Evolutionary conservation across 768 basidiomycete genomes (phyloP).

Genomic region (Leccinum subtestaceum): DNA sequence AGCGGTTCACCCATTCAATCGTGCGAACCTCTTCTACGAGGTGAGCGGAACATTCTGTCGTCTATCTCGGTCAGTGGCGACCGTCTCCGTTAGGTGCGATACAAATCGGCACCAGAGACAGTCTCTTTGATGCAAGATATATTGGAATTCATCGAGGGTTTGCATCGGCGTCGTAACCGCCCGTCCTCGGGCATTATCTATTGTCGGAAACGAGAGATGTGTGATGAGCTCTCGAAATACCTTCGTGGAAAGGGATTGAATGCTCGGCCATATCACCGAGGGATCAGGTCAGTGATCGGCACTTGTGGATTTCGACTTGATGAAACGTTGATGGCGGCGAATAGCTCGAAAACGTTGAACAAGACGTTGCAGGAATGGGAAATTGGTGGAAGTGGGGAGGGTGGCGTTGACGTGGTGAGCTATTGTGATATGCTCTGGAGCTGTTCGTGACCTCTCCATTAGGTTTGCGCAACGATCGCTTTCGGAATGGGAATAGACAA

Average conservation of each 20-base stretch:
- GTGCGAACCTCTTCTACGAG: slow-evolving; percentile 79
- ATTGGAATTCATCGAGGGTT: slow-evolving; percentile 57
- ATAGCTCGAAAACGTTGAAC: slow-evolving; percentile 50
- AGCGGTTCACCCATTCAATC: slow-evolving; percentile 78
- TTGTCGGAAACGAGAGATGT: slow-evolving; percentile 64
- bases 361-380: slow-evolving; percentile 58
- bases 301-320: background rate
- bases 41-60: slow-evolving; percentile 32
- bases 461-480: slow-evolving; percentile 80
- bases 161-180: slow-evolving; percentile 57
- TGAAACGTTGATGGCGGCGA: background rate
- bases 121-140: slow-evolving; percentile 62
- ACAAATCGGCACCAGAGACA: slow-evolving; percentile 51
- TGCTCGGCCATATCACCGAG: slow-evolving; percentile 73
- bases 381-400: slow-evolving; percentile 48
- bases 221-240: slow-evolving; percentile 63
- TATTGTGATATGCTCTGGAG: background rate
- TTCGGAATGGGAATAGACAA: slow-evolving; percentile 90
- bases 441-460: background rate
- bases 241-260: slow-evolving; percentile 66
- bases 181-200: slow-evolving; percentile 75
- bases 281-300: slow-evolving; percentile 45
- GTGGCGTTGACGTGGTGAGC: slow-evolving; percentile 63
- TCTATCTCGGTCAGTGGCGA: background rate
- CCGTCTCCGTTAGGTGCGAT: slow-evolving; percentile 50